Evolutionary conservation across 805 yeast species (phyloP), one percentile per base, ranked within the genome.

Genomic region (Metschnikowia hibisci): DNA sequence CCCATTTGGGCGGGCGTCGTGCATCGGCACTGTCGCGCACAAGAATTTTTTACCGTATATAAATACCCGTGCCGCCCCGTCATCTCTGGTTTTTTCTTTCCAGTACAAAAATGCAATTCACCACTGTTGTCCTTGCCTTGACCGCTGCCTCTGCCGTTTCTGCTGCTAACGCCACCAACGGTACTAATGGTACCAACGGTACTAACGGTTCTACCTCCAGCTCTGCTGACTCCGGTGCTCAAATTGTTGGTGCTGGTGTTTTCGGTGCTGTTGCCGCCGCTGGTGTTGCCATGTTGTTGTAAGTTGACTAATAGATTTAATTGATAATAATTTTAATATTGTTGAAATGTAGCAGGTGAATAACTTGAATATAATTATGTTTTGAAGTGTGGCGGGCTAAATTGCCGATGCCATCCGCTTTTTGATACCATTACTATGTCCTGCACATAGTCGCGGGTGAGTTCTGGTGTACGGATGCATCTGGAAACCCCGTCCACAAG

Each of bases 211-310:
- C 56, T 40, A 11, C 47, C 31, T 37, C 57, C 42, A 57, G 67
- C 58, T 56, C 63, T 57, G 28, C 44, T 63, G 70, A 73, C 56
- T 79, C 76, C 57, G 82, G 77, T 58, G 45, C 47, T 47, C 73
- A 71, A 66, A 75, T 77, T 51, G 72, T 76, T 63, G 81, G 82
- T 70, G 84, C 87, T 63, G 82, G 85, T 71, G 78, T 81, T 63
- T 71, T 82, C 60, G 90, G 88, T 78, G 89, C 86, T 59, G 87
- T 82, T 64, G 86, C 84, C 56, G 90, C 89, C 55, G 90, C 89
- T 61, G 90, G 87, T 77, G 81, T 82, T 56, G 74, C 80, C 67
- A 50, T 76, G 67, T 60, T 72, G 53, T 72, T 67, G 69, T 64
- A 35, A 72, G 72, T 34, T 42, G 44, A 29, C 43, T 44, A 29